A percentile compares a stretch with the other conserved stretches of the same genome.
Evolutionary conservation across 177 flowering plant species (phyloP).

Genomic region (Vitis hybrid): DNA sequence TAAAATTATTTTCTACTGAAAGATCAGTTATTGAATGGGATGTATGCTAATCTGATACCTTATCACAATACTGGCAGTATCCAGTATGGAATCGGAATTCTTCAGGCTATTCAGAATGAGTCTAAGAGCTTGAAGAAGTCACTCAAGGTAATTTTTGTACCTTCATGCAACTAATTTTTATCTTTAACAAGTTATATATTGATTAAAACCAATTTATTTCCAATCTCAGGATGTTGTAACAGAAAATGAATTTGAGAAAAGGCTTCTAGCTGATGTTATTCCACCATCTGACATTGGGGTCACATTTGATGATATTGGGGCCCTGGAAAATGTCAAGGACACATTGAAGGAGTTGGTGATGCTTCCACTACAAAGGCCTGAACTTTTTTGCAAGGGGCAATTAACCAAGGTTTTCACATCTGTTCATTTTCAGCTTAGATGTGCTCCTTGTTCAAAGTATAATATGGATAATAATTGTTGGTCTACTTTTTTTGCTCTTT

Average conservation of each 20-base stretch:
- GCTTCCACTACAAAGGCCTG: slow-evolving; percentile 89
- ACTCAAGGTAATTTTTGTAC: slow-evolving; percentile 52
- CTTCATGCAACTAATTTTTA: not conserved
- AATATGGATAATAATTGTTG: not conserved
- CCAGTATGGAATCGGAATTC: slow-evolving; percentile 60
- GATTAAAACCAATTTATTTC: not conserved
- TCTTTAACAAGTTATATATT: not conserved
- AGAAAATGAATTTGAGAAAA: slow-evolving; percentile 87
- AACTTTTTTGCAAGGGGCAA: slow-evolving; percentile 83
- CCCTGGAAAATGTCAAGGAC: slow-evolving; percentile 86
- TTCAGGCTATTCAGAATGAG: slow-evolving; percentile 66
- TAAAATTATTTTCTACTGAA: slow-evolving; percentile 10
- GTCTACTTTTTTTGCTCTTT: not conserved
- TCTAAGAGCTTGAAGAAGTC: slow-evolving; percentile 80
- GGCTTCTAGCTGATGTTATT: slow-evolving; percentile 79
- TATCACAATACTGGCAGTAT: slow-evolving; percentile 50
- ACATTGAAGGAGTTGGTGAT: slow-evolving; percentile 83
- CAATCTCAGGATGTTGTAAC: slow-evolving; percentile 71
- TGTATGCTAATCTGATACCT: slow-evolving; percentile 16
- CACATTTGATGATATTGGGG: slow-evolving; percentile 86
- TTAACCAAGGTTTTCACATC: slow-evolving; percentile 58
- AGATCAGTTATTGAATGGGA: slow-evolving; percentile 2
- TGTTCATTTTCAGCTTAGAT: slow-evolving; percentile 1
- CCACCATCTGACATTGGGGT: slow-evolving; percentile 87
- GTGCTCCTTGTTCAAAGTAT: not conserved